Conservation (phyloP, 345 rosid species). For the Psidium guajava region DNA sequence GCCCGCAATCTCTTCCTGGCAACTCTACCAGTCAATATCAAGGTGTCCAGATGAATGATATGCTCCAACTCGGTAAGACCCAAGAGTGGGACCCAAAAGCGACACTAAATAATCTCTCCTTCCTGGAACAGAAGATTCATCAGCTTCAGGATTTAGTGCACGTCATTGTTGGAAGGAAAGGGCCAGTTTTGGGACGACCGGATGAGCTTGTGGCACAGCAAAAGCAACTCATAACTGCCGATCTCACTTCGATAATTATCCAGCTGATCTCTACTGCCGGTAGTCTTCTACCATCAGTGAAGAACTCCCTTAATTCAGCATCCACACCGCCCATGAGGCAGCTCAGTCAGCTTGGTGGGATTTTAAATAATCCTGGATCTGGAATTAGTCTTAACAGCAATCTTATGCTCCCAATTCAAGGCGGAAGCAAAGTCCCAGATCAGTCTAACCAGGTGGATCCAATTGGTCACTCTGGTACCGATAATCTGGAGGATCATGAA, state of each 20-base stretch:
- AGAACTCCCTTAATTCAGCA: conserved; percentile 42
- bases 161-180: conserved; percentile 40
- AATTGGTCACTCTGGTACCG: conserved; percentile 7
- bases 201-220: conserved; percentile 59
- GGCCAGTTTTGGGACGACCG: conserved; percentile 33
- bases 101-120: conserved; percentile 68
- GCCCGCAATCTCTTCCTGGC: conserved; percentile 12
- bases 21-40: conserved; percentile 16
- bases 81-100: conserved; percentile 86
- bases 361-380: conserved; percentile 27
- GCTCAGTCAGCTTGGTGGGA: conserved; percentile 38
- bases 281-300: conserved; percentile 85
- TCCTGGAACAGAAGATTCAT: conserved; percentile 82
- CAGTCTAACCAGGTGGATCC: conserved; percentile 31
- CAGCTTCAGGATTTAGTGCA: conserved; percentile 85
- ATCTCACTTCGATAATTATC: conserved; percentile 83
- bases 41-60: conserved; percentile 22
- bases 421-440: conserved; percentile 23
- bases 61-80: conserved; percentile 21
- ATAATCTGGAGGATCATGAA: conserved; percentile 63
- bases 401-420: conserved; percentile 17
- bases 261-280: conserved; percentile 95
- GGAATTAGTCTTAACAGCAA: conserved; percentile 14
- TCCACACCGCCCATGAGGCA: conserved; percentile 27
- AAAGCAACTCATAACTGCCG: conserved; percentile 74